phyloP scores from a whole-genome alignment of 371 early-diverging fungal species.

The Apophysomyces ossiformis region DNA sequence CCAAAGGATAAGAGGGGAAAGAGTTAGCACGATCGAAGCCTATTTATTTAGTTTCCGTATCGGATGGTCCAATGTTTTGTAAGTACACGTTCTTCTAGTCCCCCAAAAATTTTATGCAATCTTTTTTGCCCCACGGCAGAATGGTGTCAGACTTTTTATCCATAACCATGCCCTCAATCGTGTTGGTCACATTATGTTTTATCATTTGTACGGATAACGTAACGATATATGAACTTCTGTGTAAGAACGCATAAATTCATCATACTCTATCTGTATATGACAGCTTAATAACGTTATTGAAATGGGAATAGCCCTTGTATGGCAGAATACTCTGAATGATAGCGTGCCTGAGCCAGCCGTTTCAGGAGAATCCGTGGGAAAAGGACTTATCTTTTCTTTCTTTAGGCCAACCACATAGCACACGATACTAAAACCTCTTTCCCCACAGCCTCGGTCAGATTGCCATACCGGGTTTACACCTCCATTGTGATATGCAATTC shows the following conservation, averaged over 20 bases:
- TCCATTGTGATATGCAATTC: not conserved
- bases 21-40: not conserved
- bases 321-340: no score
- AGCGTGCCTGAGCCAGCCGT: not conserved
- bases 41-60: not conserved
- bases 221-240: no score
- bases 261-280: no score
- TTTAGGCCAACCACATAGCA: not conserved
- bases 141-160: slow-evolving; percentile 5
- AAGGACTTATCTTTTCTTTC: not conserved
- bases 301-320: no score
- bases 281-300: no score
- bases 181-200: not conserved
- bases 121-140: slow-evolving; percentile 2
- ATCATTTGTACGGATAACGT: no score
- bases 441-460: slow-evolving; percentile 5
- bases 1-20: not conserved
- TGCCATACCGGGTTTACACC: slow-evolving; percentile 3
- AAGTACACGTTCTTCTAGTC: not conserved
- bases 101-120: not conserved
- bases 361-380: slow-evolving; percentile 6
- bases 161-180: no score
- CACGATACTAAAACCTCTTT: not conserved
- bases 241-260: no score
- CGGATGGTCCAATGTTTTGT: not conserved